These are phyloP conservation scores for Phyllostachys edulis DNA, from an alignment of 176 grass and related monocot species.

Conservation along the genomic window DNA sequence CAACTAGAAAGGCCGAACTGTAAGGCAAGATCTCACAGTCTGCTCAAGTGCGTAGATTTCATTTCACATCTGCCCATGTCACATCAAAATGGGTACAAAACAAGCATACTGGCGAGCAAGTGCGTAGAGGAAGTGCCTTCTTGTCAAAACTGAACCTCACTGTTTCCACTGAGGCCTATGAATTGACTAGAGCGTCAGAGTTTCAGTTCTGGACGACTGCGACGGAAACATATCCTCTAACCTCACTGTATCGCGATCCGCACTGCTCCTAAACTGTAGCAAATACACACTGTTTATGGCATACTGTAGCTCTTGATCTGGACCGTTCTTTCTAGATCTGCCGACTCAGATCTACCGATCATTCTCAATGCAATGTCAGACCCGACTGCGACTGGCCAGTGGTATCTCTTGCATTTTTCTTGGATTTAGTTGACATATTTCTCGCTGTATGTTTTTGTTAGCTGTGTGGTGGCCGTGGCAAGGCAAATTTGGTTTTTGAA, in stretches of 20 bases:
- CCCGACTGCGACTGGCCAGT: not conserved
- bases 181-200: not conserved
- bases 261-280: no score
- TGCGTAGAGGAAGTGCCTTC: not conserved
- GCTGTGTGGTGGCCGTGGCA: no score
- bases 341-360: no score
- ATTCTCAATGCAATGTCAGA: no score
- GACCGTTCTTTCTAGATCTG: no score
- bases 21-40: not conserved
- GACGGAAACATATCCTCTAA: no score
- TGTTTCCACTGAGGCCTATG: not conserved
- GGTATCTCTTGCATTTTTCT: not conserved
- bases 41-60: not conserved
- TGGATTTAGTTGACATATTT: no score
- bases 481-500: no score
- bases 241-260: no score
- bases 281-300: no score
- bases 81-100: not conserved
- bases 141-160: not conserved
- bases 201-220: not conserved
- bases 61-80: not conserved
- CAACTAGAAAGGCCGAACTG: not conserved
- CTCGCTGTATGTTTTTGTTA: no score
- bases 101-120: not conserved
- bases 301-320: no score